These are phyloP conservation scores for Xylaria sp. DNA, from an alignment of 2,329 filamentous ascomycete species.

Conservation along the genomic window DNA sequence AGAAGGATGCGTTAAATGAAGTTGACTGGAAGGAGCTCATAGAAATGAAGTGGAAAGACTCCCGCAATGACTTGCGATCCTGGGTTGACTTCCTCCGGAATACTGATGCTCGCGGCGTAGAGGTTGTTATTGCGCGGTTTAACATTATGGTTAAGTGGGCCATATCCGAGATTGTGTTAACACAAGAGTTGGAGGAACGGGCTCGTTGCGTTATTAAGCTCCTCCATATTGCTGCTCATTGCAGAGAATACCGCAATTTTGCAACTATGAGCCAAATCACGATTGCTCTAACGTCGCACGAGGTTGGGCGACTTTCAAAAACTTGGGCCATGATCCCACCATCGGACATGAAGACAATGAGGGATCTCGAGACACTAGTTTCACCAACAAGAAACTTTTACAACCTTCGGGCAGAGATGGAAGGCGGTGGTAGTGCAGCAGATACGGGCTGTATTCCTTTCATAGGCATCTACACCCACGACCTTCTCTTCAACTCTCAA, in stretches of 20 bases:
- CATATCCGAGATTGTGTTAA: conserved; percentile 79
- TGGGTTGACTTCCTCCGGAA: conserved; percentile 83
- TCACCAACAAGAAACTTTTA: conserved; percentile 80
- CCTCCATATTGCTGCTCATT: conserved; percentile 80
- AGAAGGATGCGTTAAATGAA: conserved; percentile 84
- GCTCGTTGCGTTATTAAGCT: conserved; percentile 79
- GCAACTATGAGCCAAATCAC: conserved; percentile 83
- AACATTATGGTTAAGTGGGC: conserved; percentile 90
- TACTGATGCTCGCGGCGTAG: conserved; percentile 74
- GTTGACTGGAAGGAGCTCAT: conserved; percentile 89
- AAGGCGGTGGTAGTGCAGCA: conserved; percentile 59
- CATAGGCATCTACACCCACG: conserved; percentile 82
- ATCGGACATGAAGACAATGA: conserved; percentile 68
- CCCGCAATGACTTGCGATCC: conserved; percentile 68
- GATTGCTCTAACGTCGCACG: conserved; percentile 75
- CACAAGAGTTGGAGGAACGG: conserved; percentile 72
- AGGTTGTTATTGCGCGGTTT: conserved; percentile 84
- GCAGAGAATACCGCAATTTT: conserved; percentile 78
- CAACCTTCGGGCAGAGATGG: conserved; percentile 80
- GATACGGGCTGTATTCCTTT: conserved; percentile 82
- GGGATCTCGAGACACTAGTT: conserved; percentile 72
- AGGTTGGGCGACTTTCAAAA: conserved; percentile 68
- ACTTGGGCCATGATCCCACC: conserved; percentile 76
- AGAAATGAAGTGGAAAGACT: conserved; percentile 80
- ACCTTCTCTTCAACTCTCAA: conserved; percentile 81